phyloP scores from a whole-genome alignment of 352 stramenopile genomes.

The Thalassiosira livingstoniorum region DNA sequence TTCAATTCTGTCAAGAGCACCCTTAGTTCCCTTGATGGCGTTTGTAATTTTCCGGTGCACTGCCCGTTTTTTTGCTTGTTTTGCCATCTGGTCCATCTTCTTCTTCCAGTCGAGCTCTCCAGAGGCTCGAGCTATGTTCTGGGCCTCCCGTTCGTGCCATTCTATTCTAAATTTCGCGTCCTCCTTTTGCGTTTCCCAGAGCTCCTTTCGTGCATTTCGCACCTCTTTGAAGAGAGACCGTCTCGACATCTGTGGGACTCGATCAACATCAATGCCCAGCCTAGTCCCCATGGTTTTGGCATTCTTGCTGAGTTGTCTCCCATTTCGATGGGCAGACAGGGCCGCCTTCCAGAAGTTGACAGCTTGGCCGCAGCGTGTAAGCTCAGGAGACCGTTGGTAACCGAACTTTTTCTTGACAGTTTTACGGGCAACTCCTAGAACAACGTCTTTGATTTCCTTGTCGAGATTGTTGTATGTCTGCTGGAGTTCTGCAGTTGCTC shows the following conservation, averaged over 20 bases:
- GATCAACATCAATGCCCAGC: background rate
- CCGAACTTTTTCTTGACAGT: slow-evolving; percentile 11
- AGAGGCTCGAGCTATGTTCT: slow-evolving; percentile 18
- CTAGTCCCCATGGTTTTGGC: background rate
- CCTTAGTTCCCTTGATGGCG: background rate
- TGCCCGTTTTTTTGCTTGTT: background rate
- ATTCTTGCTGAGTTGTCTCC: background rate
- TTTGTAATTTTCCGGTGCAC: background rate
- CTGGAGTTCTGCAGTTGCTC: background rate
- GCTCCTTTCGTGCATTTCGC: background rate
- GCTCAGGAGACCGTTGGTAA: slow-evolving; percentile 18
- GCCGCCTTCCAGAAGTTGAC: slow-evolving; percentile 24
- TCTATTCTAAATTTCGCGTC: slow-evolving; percentile 2
- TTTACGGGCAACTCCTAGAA: background rate
- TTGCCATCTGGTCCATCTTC: slow-evolving; percentile 4
- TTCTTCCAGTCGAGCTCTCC: slow-evolving; percentile 28
- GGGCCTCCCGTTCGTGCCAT: slow-evolving; percentile 28
- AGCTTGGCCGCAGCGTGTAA: background rate
- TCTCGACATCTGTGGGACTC: slow-evolving; percentile 1
- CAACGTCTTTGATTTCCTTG: background rate
- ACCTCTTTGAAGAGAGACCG: background rate
- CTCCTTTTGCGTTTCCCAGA: slow-evolving; percentile 22
- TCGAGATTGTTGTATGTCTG: background rate
- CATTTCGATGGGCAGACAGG: background rate
- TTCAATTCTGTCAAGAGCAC: background rate